These are phyloP conservation scores for Trichoderma brevicompactum DNA, from an alignment of 2,329 filamentous ascomycete genomes.

Conservation along the genomic window DNA sequence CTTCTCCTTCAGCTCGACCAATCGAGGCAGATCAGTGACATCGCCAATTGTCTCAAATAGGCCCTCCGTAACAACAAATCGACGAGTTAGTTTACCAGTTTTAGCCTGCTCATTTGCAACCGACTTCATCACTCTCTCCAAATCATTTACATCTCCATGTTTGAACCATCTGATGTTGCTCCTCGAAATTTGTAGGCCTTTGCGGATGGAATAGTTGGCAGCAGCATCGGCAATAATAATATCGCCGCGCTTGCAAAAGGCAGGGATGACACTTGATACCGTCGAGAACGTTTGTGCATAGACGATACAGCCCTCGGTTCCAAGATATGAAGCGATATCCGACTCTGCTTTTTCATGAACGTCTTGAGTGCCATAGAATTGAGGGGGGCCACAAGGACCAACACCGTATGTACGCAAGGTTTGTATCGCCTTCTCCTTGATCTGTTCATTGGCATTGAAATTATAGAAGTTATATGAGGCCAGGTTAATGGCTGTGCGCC, in stretches of 20 bases:
- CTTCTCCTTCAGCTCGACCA: constrained; percentile 90
- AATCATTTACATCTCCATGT: constrained; percentile 93
- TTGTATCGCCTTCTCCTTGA: constrained; percentile 94
- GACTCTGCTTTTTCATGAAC: constrained; percentile 96
- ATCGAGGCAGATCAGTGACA: constrained; percentile 78
- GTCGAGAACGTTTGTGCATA: constrained; percentile 97
- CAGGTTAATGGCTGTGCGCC: constrained; percentile 89
- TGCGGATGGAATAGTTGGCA: constrained; percentile 91
- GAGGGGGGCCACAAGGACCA: constrained; percentile 92
- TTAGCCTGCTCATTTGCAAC: constrained; percentile 84
- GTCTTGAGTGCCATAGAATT: constrained; percentile 98
- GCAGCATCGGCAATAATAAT: constrained; percentile 95
- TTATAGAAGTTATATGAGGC: constrained; percentile 98
- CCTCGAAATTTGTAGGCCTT: constrained; percentile 89
- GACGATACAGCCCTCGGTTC: constrained; percentile 86
- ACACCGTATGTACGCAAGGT: constrained; percentile 95
- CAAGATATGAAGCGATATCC: constrained; percentile 90
- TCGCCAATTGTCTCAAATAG: constrained; percentile 92
- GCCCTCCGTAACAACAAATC: constrained; percentile 96
- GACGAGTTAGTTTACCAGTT: constrained; percentile 83
- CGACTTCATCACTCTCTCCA: constrained; percentile 82
- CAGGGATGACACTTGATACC: constrained; percentile 94
- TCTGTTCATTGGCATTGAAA: constrained; percentile 86
- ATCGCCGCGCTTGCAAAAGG: constrained; percentile 95
- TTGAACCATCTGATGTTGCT: constrained; percentile 93